Evolutionary conservation across 2,329 filamentous ascomycete genomes (phyloP).

Genomic region (Clarireedia homoeocarpa): DNA sequence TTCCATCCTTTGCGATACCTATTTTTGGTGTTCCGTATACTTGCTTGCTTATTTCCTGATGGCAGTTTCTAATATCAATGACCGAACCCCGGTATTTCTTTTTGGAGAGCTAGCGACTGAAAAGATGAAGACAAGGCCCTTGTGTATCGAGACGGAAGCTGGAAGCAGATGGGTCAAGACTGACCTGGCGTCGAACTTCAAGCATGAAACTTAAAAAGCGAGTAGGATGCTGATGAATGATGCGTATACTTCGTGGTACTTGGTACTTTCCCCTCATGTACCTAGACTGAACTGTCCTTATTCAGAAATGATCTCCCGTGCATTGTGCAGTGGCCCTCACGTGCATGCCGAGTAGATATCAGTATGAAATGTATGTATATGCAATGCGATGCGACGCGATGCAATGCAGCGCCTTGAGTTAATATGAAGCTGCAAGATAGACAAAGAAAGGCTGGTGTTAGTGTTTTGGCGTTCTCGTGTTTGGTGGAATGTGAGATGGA

Average conservation of each 20-base stretch:
- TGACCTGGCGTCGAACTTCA: not conserved
- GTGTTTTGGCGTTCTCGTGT: not conserved
- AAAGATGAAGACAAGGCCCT: too few species aligned
- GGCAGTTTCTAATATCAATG: too few species aligned
- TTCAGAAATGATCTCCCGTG: not conserved
- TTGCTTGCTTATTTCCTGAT: not conserved
- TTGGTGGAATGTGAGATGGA: not conserved
- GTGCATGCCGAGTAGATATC: not conserved
- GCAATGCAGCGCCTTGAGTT: not conserved
- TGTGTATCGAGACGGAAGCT: not conserved
- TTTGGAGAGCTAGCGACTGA: too few species aligned
- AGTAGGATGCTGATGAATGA: not conserved
- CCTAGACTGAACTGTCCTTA: not conserved
- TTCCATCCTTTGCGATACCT: constrained; percentile 4
- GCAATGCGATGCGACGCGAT: not conserved
- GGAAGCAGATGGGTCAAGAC: not conserved
- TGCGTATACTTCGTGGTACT: not conserved
- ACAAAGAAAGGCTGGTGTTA: not conserved
- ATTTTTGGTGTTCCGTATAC: not conserved
- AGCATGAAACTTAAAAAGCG: not conserved
- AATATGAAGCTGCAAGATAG: constrained; percentile 2
- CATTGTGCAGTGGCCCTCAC: not conserved
- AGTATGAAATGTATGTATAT: not conserved
- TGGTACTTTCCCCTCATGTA: not conserved
- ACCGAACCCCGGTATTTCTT: too few species aligned